phyloP scores from a whole-genome alignment of 2,329 filamentous ascomycete genomes.

The Apiospora hydei region DNA sequence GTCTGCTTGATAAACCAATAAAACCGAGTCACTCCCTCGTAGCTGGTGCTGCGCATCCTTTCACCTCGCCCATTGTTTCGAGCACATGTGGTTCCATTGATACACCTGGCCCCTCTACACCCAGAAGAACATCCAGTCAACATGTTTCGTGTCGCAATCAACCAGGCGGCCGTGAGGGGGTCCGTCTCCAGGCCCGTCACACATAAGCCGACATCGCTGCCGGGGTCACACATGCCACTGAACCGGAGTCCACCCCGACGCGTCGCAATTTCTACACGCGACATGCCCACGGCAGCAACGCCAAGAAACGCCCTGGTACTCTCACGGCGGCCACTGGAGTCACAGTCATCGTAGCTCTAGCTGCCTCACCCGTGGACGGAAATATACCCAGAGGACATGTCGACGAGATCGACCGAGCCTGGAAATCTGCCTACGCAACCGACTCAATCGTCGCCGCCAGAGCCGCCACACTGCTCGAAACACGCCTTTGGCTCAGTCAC shows the following conservation, averaged over 20 bases:
- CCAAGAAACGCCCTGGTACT: neutral
- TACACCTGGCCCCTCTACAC: neutral
- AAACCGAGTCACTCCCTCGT: neutral
- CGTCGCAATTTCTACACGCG: neutral
- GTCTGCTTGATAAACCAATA: neutral
- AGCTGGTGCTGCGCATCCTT: neutral
- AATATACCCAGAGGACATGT: neutral
- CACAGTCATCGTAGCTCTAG: neutral
- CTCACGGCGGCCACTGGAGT: neutral
- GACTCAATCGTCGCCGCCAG: neutral
- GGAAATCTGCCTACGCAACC: neutral
- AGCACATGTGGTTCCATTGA: neutral
- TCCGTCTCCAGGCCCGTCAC: neutral
- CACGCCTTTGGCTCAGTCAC: neutral
- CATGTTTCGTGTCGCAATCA: neutral
- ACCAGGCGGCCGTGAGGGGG: neutral
- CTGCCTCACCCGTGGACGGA: neutral
- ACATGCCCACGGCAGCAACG: neutral
- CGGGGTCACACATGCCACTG: neutral
- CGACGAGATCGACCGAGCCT: neutral
- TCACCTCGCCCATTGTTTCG: neutral
- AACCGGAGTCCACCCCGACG: neutral
- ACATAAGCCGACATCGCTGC: neutral
- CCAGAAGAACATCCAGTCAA: neutral
- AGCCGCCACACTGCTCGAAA: neutral